Conservation (phyloP, 495 filamentous ascomycete genomes). For the Cetradonia linearis region DNA sequence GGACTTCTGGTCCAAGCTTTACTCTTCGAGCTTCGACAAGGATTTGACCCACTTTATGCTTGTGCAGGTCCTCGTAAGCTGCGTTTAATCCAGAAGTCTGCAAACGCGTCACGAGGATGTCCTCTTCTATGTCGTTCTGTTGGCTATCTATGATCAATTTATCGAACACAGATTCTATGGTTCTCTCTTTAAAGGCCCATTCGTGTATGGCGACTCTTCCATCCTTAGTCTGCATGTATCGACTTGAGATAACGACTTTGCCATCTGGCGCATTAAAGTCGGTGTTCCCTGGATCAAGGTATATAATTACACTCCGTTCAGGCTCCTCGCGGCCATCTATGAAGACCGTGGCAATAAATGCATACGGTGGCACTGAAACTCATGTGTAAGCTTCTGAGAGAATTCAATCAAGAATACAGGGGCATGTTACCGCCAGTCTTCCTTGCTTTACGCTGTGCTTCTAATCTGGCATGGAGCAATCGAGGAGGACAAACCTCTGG, state of each 20-base stretch:
- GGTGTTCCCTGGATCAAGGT: constrained; percentile 21
- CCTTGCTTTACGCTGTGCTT: not conserved
- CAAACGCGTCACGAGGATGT: constrained; percentile 21
- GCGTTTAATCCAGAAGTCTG: constrained; percentile 12
- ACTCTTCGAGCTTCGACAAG: constrained; percentile 24
- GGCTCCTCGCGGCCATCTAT: constrained; percentile 25
- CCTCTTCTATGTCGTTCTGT: constrained; percentile 15
- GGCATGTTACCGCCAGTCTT: not conserved
- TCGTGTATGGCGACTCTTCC: constrained; percentile 21
- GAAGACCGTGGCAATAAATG: constrained; percentile 26
- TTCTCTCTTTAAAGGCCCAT: constrained; percentile 28
- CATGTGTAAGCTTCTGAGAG: not conserved
- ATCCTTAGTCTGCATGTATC: constrained; percentile 20
- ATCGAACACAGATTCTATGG: constrained; percentile 27
- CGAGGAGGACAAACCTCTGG: not conserved
- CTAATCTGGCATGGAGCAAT: not conserved
- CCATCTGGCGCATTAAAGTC: constrained; percentile 19
- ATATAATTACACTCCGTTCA: constrained; percentile 24
- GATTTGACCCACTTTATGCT: constrained; percentile 26
- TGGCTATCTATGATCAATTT: constrained; percentile 19
- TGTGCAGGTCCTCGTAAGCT: not conserved
- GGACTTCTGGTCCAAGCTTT: constrained; percentile 17
- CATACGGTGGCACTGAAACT: constrained; percentile 15
- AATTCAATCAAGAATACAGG: not conserved
- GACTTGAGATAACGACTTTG: constrained; percentile 16